These are phyloP conservation scores for Gautieria morchelliformis DNA, from an alignment of 768 basidiomycete species.

Conservation along the genomic window DNA sequence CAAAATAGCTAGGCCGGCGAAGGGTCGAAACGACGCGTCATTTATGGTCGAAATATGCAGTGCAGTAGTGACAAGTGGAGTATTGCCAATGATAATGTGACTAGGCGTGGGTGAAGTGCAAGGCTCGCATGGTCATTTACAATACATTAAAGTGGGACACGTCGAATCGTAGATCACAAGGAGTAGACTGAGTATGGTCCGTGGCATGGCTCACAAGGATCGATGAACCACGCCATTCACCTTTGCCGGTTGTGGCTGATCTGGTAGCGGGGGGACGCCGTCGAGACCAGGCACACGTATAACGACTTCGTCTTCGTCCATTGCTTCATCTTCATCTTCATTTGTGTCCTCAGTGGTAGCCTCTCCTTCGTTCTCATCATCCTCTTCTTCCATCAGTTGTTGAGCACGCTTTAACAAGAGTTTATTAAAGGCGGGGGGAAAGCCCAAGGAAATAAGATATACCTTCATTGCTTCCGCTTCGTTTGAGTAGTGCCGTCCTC, in stretches of 20 bases:
- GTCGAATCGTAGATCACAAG: too few species aligned
- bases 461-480: conserved; percentile 94
- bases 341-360: not conserved
- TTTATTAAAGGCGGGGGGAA: conserved; percentile 1
- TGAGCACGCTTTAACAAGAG: conserved; percentile 44
- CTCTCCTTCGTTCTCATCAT: conserved; percentile 32
- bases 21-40: too few species aligned
- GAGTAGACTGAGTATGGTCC: too few species aligned
- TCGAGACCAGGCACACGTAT: conserved; percentile 1
- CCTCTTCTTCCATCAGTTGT: conserved; percentile 53
- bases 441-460: conserved; percentile 2
- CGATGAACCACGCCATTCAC: not conserved
- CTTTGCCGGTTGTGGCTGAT: not conserved
- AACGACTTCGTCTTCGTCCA: not conserved
- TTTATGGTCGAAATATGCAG: too few species aligned
- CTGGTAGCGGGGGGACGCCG: conserved; percentile 2
- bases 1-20: too few species aligned
- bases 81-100: too few species aligned
- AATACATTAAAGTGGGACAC: too few species aligned
- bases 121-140: too few species aligned
- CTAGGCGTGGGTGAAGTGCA: too few species aligned
- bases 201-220: too few species aligned
- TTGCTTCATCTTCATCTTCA: not conserved
- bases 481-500: conserved; percentile 81
- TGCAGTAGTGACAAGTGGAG: too few species aligned